Evolutionary conservation across 306 rosid species (phyloP), one percentile per base, ranked within the genome.

Genomic region (Gastrolobium villosum): DNA sequence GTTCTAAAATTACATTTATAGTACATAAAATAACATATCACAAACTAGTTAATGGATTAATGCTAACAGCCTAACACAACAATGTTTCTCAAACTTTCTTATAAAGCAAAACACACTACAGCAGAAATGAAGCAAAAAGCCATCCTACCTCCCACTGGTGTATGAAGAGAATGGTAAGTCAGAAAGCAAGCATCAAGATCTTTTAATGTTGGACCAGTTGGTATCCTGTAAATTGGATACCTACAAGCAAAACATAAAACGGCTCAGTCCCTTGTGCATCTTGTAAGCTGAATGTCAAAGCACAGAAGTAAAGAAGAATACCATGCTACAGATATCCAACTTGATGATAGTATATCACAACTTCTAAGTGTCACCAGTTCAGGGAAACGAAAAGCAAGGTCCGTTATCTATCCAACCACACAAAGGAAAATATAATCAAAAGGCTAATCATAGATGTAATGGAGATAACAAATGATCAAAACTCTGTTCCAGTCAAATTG

Each of bases 321-420:
- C 98, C 98, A 94, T 75, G 98, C 97, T 74, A 94, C 93, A 75
- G 96, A 94, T 82, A 94, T 85, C 98, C 98, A 94, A 80, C 98
- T 94, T 45, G 93, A 66, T 48, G 89, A 10, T 49, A 84, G 82
- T 54, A 94, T 69, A 76, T 94, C 98, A 84, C 96, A 94, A 82
- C 98, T 94, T 83, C 91, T 86, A 28, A 90, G 88, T 5, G 89
- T 85, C 80, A 40, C 79, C 76, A 94, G 84, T 83, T 85, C 91
- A 73, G 98, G 96, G 79, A 84, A 79, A 68, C 73, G 87, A 30
- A 71, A 77, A 11, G 98, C 92, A 78, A 94, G 88, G 84, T 94
- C 97, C 60, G 53, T 46, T 81, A 94, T 83, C 98, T 94, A 89
- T 64, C 64, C 62, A 63, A 75, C 72, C 34, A 41, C 65, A 60